phyloP scores from a whole-genome alignment of 78 protist genomes.

The Paratrimastix pyriformis region DNA sequence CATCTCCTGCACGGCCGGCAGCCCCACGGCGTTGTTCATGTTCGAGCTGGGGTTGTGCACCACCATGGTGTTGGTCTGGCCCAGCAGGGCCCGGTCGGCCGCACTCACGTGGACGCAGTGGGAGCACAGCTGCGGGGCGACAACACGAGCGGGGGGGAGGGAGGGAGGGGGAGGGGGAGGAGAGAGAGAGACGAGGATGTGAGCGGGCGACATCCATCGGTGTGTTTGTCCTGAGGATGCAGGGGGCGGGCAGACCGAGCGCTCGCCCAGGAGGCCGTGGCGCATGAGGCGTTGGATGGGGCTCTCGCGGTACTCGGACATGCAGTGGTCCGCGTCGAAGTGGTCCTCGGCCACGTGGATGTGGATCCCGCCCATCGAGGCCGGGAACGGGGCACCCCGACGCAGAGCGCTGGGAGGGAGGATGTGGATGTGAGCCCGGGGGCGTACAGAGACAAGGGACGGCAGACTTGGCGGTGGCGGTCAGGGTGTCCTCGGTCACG shows the following conservation, averaged over 20 bases:
- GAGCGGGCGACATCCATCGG: too few species aligned
- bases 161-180: too few species aligned
- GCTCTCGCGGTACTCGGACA: neutral
- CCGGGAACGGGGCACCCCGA: constrained; percentile 6
- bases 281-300: constrained; percentile 18
- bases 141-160: too few species aligned
- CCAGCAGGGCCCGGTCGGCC: constrained; percentile 14
- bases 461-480: neutral
- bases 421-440: neutral
- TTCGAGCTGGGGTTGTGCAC: constrained; percentile 40
- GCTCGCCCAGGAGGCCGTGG: constrained; percentile 5
- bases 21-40: constrained; percentile 43
- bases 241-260: neutral
- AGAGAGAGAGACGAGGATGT: too few species aligned
- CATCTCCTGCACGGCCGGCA: constrained; percentile 22
- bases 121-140: too few species aligned
- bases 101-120: constrained; percentile 22
- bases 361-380: constrained; percentile 18
- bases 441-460: neutral
- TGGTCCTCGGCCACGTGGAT: constrained; percentile 31
- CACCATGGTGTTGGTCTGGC: constrained; percentile 20
- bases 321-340: neutral
- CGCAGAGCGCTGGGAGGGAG: neutral
- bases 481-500: constrained; percentile 16
- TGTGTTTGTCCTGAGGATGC: too few species aligned